Base-by-base conservation (phyloP, 805 yeast genomes). In the Limtongia smithiae region DNA sequence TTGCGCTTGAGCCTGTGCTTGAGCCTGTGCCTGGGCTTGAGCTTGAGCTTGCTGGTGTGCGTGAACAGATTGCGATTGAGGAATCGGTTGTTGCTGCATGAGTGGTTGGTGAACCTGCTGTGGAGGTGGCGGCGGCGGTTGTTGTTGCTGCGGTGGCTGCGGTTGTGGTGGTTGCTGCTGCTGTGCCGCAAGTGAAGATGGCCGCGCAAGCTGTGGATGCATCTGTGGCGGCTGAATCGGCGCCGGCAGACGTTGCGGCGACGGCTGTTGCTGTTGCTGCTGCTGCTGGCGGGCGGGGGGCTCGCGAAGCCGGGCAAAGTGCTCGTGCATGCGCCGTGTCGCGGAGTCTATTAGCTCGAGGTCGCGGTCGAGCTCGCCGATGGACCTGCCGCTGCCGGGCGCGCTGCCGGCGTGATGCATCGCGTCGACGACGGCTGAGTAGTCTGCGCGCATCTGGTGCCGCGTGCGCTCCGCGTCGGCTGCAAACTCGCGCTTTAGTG, bases 331-430 rank as follows among this genome's bases (percentile, higher is more conserved):
- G 3, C 55, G 27, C 11, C 40, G 35, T 18, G 50, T 34, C 5
- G 52, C 46, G 24, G 46, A 35, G 22, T 17, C 28, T 28, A 51
- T 41, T n/a, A 48, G 32, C 6, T 51, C 55, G 33, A 51, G 36
- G 32, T 51, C 55, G 30, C 52, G 51, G 20, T 40, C 43, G n/a
- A 51, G 27, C n/a, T 47, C 55, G 3, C 44, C 46, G 30, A 43
- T 30, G 11, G 48, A 18, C 14, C 39, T 1, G 22, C 39, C 15
- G 11, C 25, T 17, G 17, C 15, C 5, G 32, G 34, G 32, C 18
- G 38, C 36, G 15, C 41, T 38, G n/a, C 37, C 30, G 18, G 34
- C 34, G 30, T 47, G 50, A 21, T 38, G 38, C 3, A 48, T 12
- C 36, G 46, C 27, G 32, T 48, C 48, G 25, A 40, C 35, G 11